phyloP scores from a whole-genome alignment of 768 basidiomycete species.

The Boletus insuetus region DNA sequence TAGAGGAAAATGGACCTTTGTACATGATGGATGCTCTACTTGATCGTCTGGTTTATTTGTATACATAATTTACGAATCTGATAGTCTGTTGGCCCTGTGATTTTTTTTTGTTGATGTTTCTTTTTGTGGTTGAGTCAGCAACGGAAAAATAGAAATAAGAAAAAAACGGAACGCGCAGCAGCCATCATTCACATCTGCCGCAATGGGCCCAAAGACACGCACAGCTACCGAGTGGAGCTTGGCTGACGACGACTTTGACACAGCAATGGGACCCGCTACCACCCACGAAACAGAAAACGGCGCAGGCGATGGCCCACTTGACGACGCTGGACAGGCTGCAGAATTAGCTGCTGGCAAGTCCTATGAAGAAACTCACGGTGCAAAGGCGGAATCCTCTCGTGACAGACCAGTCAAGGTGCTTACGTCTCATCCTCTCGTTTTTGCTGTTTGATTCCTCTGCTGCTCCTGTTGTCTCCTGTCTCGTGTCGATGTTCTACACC shows the following conservation, averaged over 20 bases:
- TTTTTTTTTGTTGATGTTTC: not conserved
- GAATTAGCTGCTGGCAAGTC: conserved; percentile 18
- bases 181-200: not conserved
- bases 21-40: too few species aligned
- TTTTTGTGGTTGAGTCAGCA: not conserved
- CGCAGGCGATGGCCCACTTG: conserved; percentile 39
- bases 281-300: conserved; percentile 45
- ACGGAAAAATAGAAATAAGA: not conserved
- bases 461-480: conserved; percentile 16
- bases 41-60: too few species aligned
- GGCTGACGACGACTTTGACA: conserved; percentile 44
- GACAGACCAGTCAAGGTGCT: conserved; percentile 89
- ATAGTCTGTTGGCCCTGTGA: too few species aligned
- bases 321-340: conserved; percentile 18
- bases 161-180: not conserved
- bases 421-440: conserved; percentile 56
- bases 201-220: conserved; percentile 25
- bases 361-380: conserved; percentile 46
- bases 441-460: conserved; percentile 27
- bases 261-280: conserved; percentile 45
- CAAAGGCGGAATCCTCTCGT: conserved; percentile 46
- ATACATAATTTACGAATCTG: too few species aligned
- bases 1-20: too few species aligned
- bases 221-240: conserved; percentile 42
- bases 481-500: conserved; percentile 17